These are phyloP conservation scores for Xanthoceras sorbifolium DNA, from an alignment of 345 rosid species.

Conservation along the genomic window DNA sequence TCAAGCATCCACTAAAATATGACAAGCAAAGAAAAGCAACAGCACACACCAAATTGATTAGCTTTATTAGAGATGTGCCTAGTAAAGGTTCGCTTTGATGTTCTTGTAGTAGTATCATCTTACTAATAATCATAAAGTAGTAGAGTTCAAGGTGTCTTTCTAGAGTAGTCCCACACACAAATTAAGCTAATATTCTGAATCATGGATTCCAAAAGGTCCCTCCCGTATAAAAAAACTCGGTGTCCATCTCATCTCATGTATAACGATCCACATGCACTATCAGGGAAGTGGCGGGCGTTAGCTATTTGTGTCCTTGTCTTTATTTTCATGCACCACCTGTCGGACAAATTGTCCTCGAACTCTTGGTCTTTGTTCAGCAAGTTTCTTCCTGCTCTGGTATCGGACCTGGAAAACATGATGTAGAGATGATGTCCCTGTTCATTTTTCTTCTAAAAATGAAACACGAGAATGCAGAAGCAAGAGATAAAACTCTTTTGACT, in stretches of 20 bases:
- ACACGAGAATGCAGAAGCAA: background rate
- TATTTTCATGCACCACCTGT: constrained; percentile 29
- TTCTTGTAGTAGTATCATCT: background rate
- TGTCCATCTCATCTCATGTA: constrained; percentile 15
- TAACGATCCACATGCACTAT: background rate
- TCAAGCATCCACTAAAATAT: background rate
- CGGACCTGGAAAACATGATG: constrained; percentile 43
- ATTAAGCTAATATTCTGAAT: constrained; percentile 14
- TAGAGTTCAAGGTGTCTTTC: too few species aligned
- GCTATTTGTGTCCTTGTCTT: constrained; percentile 22
- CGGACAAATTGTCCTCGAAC: constrained; percentile 58
- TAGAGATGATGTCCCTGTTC: background rate
- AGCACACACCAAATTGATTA: background rate
- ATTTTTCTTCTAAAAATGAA: background rate
- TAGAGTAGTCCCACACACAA: background rate
- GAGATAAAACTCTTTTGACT: background rate
- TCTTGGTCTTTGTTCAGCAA: constrained; percentile 61
- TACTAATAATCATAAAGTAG: background rate
- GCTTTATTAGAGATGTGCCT: constrained; percentile 7
- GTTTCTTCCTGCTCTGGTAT: constrained; percentile 57
- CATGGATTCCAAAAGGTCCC: constrained; percentile 13
- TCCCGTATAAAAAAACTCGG: background rate
- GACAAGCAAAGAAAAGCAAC: background rate
- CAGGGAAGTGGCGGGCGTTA: constrained; percentile 4
- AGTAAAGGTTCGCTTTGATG: constrained; percentile 17